Conservation (phyloP, 352 stramenopile species). For the Phytophthora uliginosa region DNA sequence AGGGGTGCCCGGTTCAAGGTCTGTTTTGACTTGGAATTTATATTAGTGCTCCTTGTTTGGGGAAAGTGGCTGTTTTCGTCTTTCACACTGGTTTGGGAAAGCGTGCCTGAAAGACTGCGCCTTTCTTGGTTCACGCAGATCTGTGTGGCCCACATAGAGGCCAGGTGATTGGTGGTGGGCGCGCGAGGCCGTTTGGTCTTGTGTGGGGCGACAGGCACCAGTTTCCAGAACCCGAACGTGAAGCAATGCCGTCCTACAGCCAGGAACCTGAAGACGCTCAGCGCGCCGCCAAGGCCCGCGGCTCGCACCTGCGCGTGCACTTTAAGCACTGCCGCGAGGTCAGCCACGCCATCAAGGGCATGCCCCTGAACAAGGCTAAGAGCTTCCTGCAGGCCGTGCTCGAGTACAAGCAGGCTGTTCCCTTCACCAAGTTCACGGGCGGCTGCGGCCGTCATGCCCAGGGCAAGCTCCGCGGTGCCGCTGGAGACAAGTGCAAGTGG, state of each 20-base stretch:
- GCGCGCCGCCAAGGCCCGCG: conserved; percentile 95
- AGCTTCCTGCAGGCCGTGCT: conserved; percentile 97
- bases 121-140: background rate
- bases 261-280: conserved; percentile 92
- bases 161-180: conserved; percentile 74
- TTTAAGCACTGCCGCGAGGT: conserved; percentile 99
- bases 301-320: conserved; percentile 98
- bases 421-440: conserved; percentile 99
- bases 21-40: background rate
- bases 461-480: conserved; percentile 96
- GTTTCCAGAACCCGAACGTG: conserved; percentile 86
- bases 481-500: conserved; percentile 98
- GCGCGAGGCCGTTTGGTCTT: conserved; percentile 36
- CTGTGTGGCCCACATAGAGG: background rate
- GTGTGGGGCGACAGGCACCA: conserved; percentile 34
- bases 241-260: conserved; percentile 91
- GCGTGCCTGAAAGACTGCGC: background rate
- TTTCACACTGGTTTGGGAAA: conserved; percentile 1
- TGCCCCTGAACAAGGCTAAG: conserved; percentile 97
- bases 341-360: conserved; percentile 98
- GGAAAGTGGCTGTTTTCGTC: background rate
- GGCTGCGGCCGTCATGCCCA: conserved; percentile 98
- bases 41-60: background rate
- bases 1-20: background rate
- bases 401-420: conserved; percentile 98